A percentile compares a stretch with the other conserved stretches of the same genome.
Evolutionary conservation across 23 red algal genomes (phyloP).

Genomic region (Agarophyton chilense): DNA sequence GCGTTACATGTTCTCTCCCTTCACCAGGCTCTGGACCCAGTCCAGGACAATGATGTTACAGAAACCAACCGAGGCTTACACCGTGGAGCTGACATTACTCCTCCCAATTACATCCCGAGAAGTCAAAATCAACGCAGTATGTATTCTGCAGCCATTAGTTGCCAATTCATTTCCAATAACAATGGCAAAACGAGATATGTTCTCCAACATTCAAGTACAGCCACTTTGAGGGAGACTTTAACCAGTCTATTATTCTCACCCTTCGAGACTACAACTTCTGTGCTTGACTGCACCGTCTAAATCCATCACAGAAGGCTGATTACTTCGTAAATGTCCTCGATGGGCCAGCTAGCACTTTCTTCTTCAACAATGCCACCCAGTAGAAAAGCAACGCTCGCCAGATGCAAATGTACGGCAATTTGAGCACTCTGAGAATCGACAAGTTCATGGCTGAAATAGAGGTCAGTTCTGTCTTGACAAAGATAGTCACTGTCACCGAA

Average conservation of each 20-base stretch:
- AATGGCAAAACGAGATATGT: background rate
- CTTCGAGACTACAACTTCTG: constrained; percentile 5
- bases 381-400: constrained; percentile 10
- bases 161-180: too few relatives aligned
- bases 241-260: background rate
- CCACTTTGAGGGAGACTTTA: background rate
- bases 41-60: too few relatives aligned
- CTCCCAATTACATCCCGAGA: too few relatives aligned
- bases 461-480: background rate
- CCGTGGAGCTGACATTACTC: too few relatives aligned
- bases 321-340: too few relatives aligned
- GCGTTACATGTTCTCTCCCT: too few relatives aligned
- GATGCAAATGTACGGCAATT: background rate
- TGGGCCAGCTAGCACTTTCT: constrained; percentile 28
- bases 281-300: background rate
- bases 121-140: too few relatives aligned
- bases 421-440: background rate
- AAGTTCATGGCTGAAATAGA: background rate
- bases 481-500: background rate
- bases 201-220: background rate
- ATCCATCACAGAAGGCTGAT: background rate
- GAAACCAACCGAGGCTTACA: too few relatives aligned
- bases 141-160: too few relatives aligned
- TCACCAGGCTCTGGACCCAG: too few relatives aligned
- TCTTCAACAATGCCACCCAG: constrained; percentile 19